Conservation (phyloP, 805 yeast genomes). For the Diddensiella caesifluorescens region DNA sequence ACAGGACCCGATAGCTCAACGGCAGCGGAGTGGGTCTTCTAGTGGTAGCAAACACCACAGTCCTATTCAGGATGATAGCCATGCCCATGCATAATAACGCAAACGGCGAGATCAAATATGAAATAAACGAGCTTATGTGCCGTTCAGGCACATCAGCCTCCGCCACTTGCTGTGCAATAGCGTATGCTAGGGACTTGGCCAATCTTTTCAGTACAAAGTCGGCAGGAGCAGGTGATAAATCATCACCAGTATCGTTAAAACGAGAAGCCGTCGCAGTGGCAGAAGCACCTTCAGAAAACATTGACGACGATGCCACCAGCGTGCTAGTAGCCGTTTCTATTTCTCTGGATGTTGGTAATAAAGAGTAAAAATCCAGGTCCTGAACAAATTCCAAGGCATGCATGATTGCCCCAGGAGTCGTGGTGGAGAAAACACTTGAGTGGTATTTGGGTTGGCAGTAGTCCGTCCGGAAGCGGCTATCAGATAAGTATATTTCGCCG, state of each 20-base stretch:
- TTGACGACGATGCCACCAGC: neutral
- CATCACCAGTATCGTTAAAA: neutral
- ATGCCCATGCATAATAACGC: conserved; percentile 46
- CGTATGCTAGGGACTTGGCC: conserved; percentile 11
- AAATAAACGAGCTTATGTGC: conserved; percentile 14
- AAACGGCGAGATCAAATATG: conserved; percentile 29
- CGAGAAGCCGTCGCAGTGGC: neutral
- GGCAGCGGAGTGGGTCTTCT: conserved; percentile 38
- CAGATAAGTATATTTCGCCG: too few species aligned
- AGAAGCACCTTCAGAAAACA: neutral
- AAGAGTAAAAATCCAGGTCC: conserved; percentile 1
- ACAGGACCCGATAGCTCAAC: conserved; percentile 30
- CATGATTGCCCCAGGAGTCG: too few species aligned
- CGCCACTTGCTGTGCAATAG: conserved; percentile 10
- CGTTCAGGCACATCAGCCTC: conserved; percentile 15
- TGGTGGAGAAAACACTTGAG: too few species aligned
- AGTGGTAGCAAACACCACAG: conserved; percentile 52
- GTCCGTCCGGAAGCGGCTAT: neutral
- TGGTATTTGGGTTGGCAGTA: neutral
- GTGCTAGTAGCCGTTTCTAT: neutral
- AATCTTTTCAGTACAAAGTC: conserved; percentile 16
- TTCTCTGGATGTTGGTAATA: neutral
- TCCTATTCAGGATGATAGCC: conserved; percentile 53
- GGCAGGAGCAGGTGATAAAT: neutral
- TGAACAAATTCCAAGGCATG: neutral